Percentiles rank a stretch among this genome's conserved stretches.
Evolutionary conservation across 2,329 filamentous ascomycete genomes (phyloP).

Genomic region (Ophiostoma pallidulum): DNA sequence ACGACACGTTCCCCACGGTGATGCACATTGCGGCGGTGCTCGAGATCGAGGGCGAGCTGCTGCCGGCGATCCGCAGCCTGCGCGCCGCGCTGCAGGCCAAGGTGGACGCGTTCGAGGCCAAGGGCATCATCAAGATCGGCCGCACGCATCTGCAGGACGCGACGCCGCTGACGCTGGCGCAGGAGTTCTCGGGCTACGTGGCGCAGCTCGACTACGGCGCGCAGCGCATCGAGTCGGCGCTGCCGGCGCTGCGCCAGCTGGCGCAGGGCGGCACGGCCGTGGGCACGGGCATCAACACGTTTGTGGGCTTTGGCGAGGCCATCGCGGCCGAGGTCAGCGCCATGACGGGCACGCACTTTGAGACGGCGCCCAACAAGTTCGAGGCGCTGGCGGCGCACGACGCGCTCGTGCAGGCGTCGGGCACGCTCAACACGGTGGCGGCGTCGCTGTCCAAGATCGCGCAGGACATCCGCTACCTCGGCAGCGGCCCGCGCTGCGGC

Average conservation of each 20-base stretch:
- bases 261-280: slow-evolving; percentile 96
- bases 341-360: slow-evolving; percentile 88
- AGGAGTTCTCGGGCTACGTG: slow-evolving; percentile 97
- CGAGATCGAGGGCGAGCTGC: slow-evolving; percentile 76
- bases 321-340: slow-evolving; percentile 85
- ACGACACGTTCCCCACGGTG: slow-evolving; percentile 98
- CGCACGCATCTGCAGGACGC: slow-evolving; percentile 96
- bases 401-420: slow-evolving; percentile 87
- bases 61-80: slow-evolving; percentile 74
- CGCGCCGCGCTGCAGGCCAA: slow-evolving; percentile 79
- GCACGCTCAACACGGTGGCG: slow-evolving; percentile 87
- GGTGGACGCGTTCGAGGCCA: slow-evolving; percentile 72
- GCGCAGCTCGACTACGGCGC: slow-evolving; percentile 88
- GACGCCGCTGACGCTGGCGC: slow-evolving; percentile 86
- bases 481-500: slow-evolving; percentile 89
- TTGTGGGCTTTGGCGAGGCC: slow-evolving; percentile 87
- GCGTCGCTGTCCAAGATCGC: slow-evolving; percentile 93
- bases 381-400: slow-evolving; percentile 95
- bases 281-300: slow-evolving; percentile 95
- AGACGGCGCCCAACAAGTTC: slow-evolving; percentile 98
- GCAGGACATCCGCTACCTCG: slow-evolving; percentile 94
- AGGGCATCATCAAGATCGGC: slow-evolving; percentile 97
- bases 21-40: slow-evolving; percentile 99
- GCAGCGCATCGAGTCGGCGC: slow-evolving; percentile 69
- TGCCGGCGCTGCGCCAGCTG: slow-evolving; percentile 77